Base-by-base conservation (phyloP, 2,329 filamentous ascomycete genomes). In the Penicillium sp. region DNA sequence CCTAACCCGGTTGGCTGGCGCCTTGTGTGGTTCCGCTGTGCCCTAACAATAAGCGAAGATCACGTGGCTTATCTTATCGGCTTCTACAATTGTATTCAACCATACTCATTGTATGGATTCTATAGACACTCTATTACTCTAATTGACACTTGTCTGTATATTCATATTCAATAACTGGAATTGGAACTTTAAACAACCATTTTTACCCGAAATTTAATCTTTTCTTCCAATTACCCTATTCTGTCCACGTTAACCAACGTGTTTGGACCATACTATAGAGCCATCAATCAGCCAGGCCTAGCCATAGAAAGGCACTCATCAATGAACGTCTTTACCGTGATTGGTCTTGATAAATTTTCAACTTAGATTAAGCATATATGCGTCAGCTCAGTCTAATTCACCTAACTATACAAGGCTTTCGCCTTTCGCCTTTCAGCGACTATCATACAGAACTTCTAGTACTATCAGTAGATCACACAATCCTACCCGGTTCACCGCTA, bases 1-100 rank as follows among this genome's bases (percentile, higher is more conserved):
- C 74, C 72, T 75, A 76, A 74, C 67, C 69, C 68, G 69, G 68
- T 69, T 67, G 61, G 67, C 59, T 64, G 60, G 61, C 61, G 50
- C 60, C 64, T 66, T 65, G 63, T 72, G 64, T 67, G 64, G 63
- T 65, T 66, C 63, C 62, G 63, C 62, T 51, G 62, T 66, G 64
- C 64, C 64, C 64, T 72, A 67, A 67, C 62, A 63, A 60, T 67
- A 75, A 75, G 72, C 72, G 71, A 73, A 69, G 43, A 33, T 62
- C 70, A 72, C 66, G 63, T 72, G 71, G 46, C 42, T 53, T 53
- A 53, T 53, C 50, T 37, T 39, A 48, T 42, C 47, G 29, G 11
- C 13, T n/a, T 8, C 23, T 47, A 33, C 26, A 14, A 29, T 49
- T n/a, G 26, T 21, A 29, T 33, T 49, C 10, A 31, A 23, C 4